phyloP scores from a whole-genome alignment of 768 basidiomycete genomes.

The Lactarius tabidus region DNA sequence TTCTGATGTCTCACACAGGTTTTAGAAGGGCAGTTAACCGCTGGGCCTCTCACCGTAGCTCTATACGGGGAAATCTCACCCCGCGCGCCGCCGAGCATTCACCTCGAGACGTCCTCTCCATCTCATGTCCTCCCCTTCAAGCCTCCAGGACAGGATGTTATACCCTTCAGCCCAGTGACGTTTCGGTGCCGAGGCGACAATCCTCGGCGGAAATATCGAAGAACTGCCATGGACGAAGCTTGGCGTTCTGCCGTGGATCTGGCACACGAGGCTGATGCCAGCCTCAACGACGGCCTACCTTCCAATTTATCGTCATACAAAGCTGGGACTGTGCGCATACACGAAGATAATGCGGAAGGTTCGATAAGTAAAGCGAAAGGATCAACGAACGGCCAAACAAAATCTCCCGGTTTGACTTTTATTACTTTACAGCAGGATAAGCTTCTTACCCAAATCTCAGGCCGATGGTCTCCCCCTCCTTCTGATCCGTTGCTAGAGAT shows the following conservation, averaged over 20 bases:
- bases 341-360: background rate
- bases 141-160: slow-evolving; percentile 32
- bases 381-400: background rate
- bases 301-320: slow-evolving; percentile 23
- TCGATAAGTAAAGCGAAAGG: background rate
- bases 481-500: slow-evolving; percentile 50
- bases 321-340: background rate
- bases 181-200: slow-evolving; percentile 26
- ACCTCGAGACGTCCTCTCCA: slow-evolving; percentile 34
- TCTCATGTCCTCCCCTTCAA: slow-evolving; percentile 42
- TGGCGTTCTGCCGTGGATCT: slow-evolving; percentile 24
- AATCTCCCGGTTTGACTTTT: slow-evolving; percentile 12
- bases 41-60: slow-evolving; percentile 31
- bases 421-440: slow-evolving; percentile 22
- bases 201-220: background rate
- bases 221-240: slow-evolving; percentile 20
- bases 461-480: slow-evolving; percentile 39
- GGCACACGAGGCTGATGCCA: slow-evolving; percentile 22
- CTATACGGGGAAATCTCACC: slow-evolving; percentile 31
- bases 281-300: slow-evolving; percentile 24
- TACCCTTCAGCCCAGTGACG: slow-evolving; percentile 43
- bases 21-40: slow-evolving; percentile 26
- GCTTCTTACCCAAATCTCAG: slow-evolving; percentile 16
- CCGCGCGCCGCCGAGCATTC: slow-evolving; percentile 26
- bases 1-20: slow-evolving; percentile 5